Percentiles rank a stretch among this genome's conserved stretches.
Evolutionary conservation across 2,329 filamentous ascomycete genomes (phyloP).

Genomic region (Aureobasidium leucospermi): DNA sequence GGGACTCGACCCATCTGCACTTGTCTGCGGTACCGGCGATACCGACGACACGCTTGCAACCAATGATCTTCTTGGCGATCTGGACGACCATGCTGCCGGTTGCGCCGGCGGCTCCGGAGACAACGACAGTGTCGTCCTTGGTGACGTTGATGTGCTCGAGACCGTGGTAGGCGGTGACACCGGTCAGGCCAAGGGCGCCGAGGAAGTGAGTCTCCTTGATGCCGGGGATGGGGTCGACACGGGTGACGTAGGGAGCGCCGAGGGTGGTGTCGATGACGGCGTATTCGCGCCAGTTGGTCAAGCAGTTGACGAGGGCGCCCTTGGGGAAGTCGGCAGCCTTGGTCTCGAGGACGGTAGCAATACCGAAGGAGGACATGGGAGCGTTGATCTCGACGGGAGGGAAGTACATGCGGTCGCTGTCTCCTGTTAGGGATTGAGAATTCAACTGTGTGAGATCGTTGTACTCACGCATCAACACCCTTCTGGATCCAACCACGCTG

Average conservation of each 20-base stretch:
- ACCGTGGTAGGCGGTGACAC: constrained; percentile 43
- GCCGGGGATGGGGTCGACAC: constrained; percentile 24
- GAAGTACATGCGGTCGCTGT: constrained; percentile 38
- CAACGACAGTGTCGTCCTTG: constrained; percentile 38
- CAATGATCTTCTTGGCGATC: constrained; percentile 44
- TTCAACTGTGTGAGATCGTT: not conserved
- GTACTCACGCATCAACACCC: constrained; percentile 16
- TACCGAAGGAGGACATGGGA: constrained; percentile 31
- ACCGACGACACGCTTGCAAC: constrained; percentile 40
- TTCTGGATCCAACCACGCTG: constrained; percentile 45
- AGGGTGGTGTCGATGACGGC: constrained; percentile 26
- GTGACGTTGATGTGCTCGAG: constrained; percentile 34
- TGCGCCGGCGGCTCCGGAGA: constrained; percentile 43
- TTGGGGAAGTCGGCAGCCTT: constrained; percentile 25
- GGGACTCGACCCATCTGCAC: constrained; percentile 43
- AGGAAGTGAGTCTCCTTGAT: constrained; percentile 39
- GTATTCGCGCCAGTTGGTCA: constrained; percentile 37
- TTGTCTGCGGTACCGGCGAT: constrained; percentile 48
- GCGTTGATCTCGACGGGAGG: constrained; percentile 37
- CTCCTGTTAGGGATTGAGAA: not conserved
- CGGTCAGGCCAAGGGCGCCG: constrained; percentile 38
- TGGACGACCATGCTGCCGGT: constrained; percentile 45
- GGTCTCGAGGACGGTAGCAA: constrained; percentile 33
- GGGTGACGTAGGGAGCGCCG: constrained; percentile 25
- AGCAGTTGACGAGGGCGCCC: constrained; percentile 31